These are phyloP conservation scores for Groenewaldozyma salmanticensis DNA, from an alignment of 805 yeast species.

Conservation along the genomic window DNA sequence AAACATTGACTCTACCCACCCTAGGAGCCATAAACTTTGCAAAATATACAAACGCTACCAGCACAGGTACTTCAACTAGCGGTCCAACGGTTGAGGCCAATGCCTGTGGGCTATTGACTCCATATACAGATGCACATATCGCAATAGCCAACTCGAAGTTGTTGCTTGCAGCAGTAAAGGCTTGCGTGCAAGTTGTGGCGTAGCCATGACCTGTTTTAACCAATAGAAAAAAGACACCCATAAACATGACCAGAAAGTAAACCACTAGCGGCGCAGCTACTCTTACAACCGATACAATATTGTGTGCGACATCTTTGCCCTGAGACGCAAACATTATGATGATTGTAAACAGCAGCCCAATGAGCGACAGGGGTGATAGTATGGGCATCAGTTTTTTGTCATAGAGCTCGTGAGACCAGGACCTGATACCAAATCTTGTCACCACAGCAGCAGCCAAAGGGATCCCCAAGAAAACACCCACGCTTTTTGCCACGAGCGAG, in stretches of 20 bases:
- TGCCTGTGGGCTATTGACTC: constrained; percentile 41
- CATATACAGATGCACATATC: constrained; percentile 43
- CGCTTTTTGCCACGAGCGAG: constrained; percentile 37
- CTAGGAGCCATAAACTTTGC: too few species aligned
- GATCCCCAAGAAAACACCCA: constrained; percentile 44
- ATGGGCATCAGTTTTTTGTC: constrained; percentile 31
- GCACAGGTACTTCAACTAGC: constrained; percentile 46
- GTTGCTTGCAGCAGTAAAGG: constrained; percentile 49
- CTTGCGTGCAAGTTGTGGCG: constrained; percentile 37
- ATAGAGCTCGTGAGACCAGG: constrained; percentile 18
- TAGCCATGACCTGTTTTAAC: constrained; percentile 19
- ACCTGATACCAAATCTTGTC: too few species aligned
- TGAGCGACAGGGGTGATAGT: constrained; percentile 40
- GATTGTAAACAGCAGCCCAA: constrained; percentile 44
- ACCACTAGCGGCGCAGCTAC: constrained; percentile 41
- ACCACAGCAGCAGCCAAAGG: constrained; percentile 40
- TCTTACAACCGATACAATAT: constrained; percentile 40
- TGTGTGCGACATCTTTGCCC: constrained; percentile 38
- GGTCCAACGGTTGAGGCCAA: constrained; percentile 56
- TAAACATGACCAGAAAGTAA: constrained; percentile 42
- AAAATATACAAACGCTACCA: constrained; percentile 21
- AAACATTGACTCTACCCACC: too few species aligned
- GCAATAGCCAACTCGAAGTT: constrained; percentile 51
- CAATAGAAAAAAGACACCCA: constrained; percentile 31
- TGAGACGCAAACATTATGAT: constrained; percentile 42